Base-by-base conservation (phyloP, 176 grass and related monocot species). In the Carex parvula region DNA sequence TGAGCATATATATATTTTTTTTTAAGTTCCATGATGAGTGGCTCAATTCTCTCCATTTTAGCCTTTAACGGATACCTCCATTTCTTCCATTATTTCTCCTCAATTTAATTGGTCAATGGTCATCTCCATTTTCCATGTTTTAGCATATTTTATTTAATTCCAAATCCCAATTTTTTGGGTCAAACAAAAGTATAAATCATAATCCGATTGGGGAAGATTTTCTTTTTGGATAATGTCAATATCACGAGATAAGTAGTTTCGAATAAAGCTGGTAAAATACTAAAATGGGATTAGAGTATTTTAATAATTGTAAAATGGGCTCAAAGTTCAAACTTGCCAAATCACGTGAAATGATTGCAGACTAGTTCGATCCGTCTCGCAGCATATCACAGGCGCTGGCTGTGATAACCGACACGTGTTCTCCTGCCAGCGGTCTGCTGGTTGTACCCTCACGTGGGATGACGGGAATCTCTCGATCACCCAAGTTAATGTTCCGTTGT, bases 361-460 rank as follows among this genome's bases (percentile, higher is more conserved):
- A 48, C 3, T 17, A 46, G 39, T 46, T 8, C 5, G 17, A 44
- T 46, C 44, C 3, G 29, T 22, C 70, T 26, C 21, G 46, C 6
- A 61, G 21, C 44, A 75, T 0, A 75, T 75, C 44, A 50, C 42
- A 73, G 6, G 14, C 7, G 44, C 44, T 74, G 24, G 70, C 42
- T 74, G 70, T 76, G 72, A 55, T 76, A 8, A 76, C 72, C 13
- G 72, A 76, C 72, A 76, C 72, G 72, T 76, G 72, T 53, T 29
- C 22, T 32, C 1, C 14, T 76, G 48, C 22, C 72, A 76, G 48
- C 44, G 42, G 72, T 32, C 72, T 56, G 72, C 12, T 55, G 18
- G 72, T 55, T 55, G 72, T 53, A 76, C 21, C 5, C 48, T 32
- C 72, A 55, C 48, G 48, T 76, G 48, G 48, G 48, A 76, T 55